Evolutionary conservation across 352 stramenopile species (phyloP).

Genomic region (Pythium biforme): DNA sequence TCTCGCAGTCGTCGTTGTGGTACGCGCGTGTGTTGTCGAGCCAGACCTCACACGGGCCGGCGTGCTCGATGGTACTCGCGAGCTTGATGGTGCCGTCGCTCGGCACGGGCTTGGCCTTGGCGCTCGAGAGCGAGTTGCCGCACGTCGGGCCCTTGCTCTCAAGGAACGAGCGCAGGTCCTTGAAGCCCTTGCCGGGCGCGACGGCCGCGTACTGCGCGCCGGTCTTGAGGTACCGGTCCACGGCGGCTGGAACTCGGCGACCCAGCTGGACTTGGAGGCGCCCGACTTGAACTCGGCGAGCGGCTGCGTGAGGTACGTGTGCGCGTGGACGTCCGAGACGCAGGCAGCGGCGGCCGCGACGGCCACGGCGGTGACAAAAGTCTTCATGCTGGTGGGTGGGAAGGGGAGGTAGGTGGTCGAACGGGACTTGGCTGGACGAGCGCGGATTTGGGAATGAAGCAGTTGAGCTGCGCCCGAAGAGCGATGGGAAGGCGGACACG

Average conservation of each 20-base stretch:
- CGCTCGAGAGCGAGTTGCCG: conserved; percentile 22
- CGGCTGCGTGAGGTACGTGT: conserved; percentile 16
- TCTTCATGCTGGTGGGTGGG: conserved; percentile 6
- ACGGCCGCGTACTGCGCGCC: conserved; percentile 20
- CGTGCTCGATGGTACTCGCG: conserved; percentile 12
- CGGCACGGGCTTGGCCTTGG: conserved; percentile 22
- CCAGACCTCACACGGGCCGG: conserved; percentile 11
- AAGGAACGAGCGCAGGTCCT: conserved; percentile 24
- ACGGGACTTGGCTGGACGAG: too few species aligned
- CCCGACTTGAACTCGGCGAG: conserved; percentile 18
- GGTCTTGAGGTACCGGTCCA: conserved; percentile 20
- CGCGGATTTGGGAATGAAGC: too few species aligned
- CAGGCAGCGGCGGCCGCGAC: not conserved
- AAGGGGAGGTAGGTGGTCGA: too few species aligned
- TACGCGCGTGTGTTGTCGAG: conserved; percentile 16
- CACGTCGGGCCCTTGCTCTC: conserved; percentile 22
- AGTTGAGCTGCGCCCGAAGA: too few species aligned
- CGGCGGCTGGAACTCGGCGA: conserved; percentile 18
- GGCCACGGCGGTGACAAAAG: conserved; percentile 1
- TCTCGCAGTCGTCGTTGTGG: conserved; percentile 27
- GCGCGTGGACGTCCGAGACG: not conserved
- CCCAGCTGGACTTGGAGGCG: conserved; percentile 21
- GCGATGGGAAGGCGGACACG: too few species aligned
- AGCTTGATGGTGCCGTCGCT: conserved; percentile 15
- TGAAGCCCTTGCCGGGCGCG: conserved; percentile 10